Evolutionary conservation across 495 filamentous ascomycete species (phyloP), one percentile per base, ranked within the genome.

Genomic region (Lasiosphaeria miniovina): DNA sequence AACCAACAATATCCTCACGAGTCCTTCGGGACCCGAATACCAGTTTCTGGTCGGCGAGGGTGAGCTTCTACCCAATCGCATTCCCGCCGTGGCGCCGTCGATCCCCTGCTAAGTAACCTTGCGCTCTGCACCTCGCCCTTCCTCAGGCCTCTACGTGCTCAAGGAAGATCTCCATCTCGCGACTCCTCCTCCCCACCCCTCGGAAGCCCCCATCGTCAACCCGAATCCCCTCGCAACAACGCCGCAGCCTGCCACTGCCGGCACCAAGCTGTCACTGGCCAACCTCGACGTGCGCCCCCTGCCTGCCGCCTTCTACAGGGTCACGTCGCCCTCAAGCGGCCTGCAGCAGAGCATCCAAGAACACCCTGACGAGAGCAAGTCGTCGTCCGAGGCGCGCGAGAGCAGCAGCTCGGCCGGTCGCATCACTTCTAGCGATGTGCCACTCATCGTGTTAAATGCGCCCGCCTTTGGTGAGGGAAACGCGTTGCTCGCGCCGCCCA

Each of bases 41-140:
- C 88, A 90, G 69, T 83, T 98, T 57, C 86, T 95, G 53, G 93
- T 91, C 38, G 94, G 94, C 73, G 94, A 98, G 87, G 94, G 92
- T 91, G 75, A 49, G 73, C 43, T 11, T 9, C 46, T 46, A 36
- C 33, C 15, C 41, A 45, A 11, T 14, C 33, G 41, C 31, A 14
- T 34, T 12, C 55, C 49, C 40, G 11, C 48, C 48, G 48, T 8
- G 12, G 51, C 4, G 51, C 32, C 32, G n/a, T 3, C 33, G 34
- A 33, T 35, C 49, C 35, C n/a, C 11, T 50, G 9, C 36, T 59
- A 36, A 56, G 32, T 12, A 3, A 4, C 6, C 36, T 41, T 31
- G 40, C 11, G 7, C 24, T 24, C 24, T 24, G 24, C 24, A 24
- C 24, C 24, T 74, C 61, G 54, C 61, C 65, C 4, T 8, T 24